Evolutionary conservation across 2,329 filamentous ascomycete species (phyloP).

Genomic region (Cyphellophora europaea): DNA sequence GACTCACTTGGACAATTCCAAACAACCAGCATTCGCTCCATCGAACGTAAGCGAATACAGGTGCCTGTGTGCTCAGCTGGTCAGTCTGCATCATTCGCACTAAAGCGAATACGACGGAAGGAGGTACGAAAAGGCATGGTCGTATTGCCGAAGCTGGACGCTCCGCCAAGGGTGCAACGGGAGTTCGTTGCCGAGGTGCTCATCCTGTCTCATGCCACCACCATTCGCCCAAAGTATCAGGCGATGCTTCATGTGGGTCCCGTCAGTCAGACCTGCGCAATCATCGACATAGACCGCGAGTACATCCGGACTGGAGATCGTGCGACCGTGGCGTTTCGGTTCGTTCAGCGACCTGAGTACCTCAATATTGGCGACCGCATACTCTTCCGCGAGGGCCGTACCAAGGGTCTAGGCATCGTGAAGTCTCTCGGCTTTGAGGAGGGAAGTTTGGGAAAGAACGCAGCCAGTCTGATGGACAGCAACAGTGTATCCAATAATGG

Average conservation of each 20-base stretch:
- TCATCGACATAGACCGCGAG: conserved; percentile 94
- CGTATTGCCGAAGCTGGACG: conserved; percentile 73
- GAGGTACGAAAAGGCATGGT: conserved; percentile 98
- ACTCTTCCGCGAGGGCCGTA: conserved; percentile 86
- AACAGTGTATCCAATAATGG: background rate
- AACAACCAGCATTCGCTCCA: conserved; percentile 77
- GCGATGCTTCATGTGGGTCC: conserved; percentile 97
- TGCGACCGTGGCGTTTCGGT: conserved; percentile 88
- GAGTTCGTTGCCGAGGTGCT: conserved; percentile 82
- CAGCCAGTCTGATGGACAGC: conserved; percentile 3
- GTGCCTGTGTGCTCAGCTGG: conserved; percentile 84
- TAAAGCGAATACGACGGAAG: conserved; percentile 78
- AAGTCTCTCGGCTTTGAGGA: conserved; percentile 81
- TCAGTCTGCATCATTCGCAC: conserved; percentile 83
- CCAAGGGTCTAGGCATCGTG: conserved; percentile 90
- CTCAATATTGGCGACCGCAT: conserved; percentile 79
- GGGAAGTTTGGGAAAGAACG: conserved; percentile 36
- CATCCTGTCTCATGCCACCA: conserved; percentile 91
- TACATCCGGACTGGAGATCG: conserved; percentile 91
- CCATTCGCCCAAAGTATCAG: conserved; percentile 93
- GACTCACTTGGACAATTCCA: conserved; percentile 86
- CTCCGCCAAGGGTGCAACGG: conserved; percentile 61
- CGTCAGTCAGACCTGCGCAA: conserved; percentile 89
- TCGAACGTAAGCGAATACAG: conserved; percentile 85
- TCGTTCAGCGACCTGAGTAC: conserved; percentile 90